Evolutionary conservation across 176 grass and related monocot genomes (phyloP).

Genomic region (Zea luxurians): DNA sequence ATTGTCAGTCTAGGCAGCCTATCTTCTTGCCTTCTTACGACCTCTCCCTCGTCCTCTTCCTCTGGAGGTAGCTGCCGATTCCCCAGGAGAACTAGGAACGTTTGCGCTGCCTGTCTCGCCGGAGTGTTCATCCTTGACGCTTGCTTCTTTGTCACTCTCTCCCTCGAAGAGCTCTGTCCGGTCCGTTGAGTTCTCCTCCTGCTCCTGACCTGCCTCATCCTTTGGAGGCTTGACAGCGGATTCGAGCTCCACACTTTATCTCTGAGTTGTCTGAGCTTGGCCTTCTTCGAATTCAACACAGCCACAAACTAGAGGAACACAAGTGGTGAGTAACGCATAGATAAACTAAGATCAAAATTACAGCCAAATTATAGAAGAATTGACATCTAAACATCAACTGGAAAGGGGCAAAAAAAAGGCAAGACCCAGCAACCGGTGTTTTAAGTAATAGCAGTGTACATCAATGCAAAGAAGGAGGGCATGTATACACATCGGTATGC

Average conservation of each 20-base stretch:
- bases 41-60: constrained; percentile 15
- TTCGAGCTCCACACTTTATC: constrained; percentile 52
- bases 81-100: constrained; percentile 46
- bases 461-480: not conserved
- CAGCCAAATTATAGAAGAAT: not conserved
- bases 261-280: constrained; percentile 72
- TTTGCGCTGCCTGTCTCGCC: constrained; percentile 32
- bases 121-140: constrained; percentile 48
- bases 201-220: constrained; percentile 43
- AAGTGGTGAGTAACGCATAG: constrained; percentile 16
- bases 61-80: constrained; percentile 26
- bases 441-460: not conserved
- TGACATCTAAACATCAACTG: not conserved
- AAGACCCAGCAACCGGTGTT: not conserved
- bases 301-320: constrained; percentile 68
- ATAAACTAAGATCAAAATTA: not conserved
- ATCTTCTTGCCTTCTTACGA: constrained; percentile 43
- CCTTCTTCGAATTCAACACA: constrained; percentile 87
- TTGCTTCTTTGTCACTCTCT: constrained; percentile 49
- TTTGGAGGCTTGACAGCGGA: constrained; percentile 52
- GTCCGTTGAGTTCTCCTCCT: constrained; percentile 60
- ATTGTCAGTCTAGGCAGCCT: constrained; percentile 1
- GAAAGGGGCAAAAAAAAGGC: not conserved
- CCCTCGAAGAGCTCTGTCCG: constrained; percentile 57
- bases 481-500: not conserved